Evolutionary conservation across 164 flowering plant genomes (phyloP), one percentile per base, ranked within the genome.

Genomic region (Annona squamosa): DNA sequence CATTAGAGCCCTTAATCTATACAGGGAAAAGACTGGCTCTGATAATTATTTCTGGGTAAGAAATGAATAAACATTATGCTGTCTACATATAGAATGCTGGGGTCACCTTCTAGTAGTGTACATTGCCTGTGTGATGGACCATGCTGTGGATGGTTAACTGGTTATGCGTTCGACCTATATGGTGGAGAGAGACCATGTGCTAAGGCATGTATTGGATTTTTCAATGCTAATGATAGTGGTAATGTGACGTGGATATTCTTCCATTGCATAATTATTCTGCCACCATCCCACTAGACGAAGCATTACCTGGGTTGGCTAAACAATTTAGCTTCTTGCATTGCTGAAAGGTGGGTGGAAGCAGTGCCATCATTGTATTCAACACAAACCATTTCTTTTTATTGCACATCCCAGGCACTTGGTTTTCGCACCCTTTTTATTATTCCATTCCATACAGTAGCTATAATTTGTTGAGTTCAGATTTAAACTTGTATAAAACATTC

Each of bases 1-100:
- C 65, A 91, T 94, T 17, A 94, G 82, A 77, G 98, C 98, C 4
- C 93, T 95, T 73, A 93, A 93, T 69, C 96, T 95, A 67, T 95
- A 87, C 79, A 84, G 99, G 79, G 79, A 86, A 78, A 92, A 91
- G 84, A 92, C 99, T 0, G 94, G 97, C 47, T 85, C 75, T 63
- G 86, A 88, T 73, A 88, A 89, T 46, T 88, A 73, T 86, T 94
- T 94, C 72, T 91, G 97, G 97, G 99, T 94, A 86, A 77, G 64
- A 45, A 17, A 16, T 46, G 73, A 59, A 69, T n/a, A 37, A 68
- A 52, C 13, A 52, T 52, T 9, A 52, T 52, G 59, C 59, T 52
- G 2, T 10, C 59, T 52, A 3, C 9, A 52, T 52, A 6, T 16
- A 9, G 59, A 9, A 52, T 16, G 9, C 13, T 9, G 9, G 59